A percentile compares a stretch with the other conserved stretches of the same genome.
phyloP scores from a whole-genome alignment of 306 rosid species.

The Hippophae tibetana region DNA sequence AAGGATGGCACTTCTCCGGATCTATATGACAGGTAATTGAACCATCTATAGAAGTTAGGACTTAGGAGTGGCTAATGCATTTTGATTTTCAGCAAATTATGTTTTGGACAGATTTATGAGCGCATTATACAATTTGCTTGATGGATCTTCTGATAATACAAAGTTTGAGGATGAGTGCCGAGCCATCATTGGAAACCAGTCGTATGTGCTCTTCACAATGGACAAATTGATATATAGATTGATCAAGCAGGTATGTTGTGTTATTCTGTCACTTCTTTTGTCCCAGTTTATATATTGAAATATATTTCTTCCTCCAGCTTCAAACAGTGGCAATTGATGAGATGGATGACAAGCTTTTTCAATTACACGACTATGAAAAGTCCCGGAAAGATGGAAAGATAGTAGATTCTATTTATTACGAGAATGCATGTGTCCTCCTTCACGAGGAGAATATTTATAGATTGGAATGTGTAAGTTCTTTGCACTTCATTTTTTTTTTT shows the following conservation, averaged over 20 bases:
- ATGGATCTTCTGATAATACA: slow-evolving; percentile 80
- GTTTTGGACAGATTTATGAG: slow-evolving; percentile 52
- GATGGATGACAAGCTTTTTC: slow-evolving; percentile 73
- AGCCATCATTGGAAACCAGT: slow-evolving; percentile 82
- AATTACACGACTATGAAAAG: slow-evolving; percentile 73
- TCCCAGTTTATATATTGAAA: slow-evolving; percentile 18
- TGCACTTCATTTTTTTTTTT: slow-evolving; percentile 2
- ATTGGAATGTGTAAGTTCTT: slow-evolving; percentile 60
- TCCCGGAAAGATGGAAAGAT: slow-evolving; percentile 66
- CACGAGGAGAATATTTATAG: slow-evolving; percentile 90
- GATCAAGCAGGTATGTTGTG: slow-evolving; percentile 61
- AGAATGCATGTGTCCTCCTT: slow-evolving; percentile 80
- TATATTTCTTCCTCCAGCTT: slow-evolving; percentile 50
- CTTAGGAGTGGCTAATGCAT: slow-evolving; percentile 6
- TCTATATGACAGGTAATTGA: slow-evolving; percentile 56
- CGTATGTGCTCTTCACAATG: slow-evolving; percentile 83
- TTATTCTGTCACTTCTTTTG: slow-evolving; percentile 17
- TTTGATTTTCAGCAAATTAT: slow-evolving; percentile 5
- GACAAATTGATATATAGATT: slow-evolving; percentile 89
- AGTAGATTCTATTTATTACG: slow-evolving; percentile 69
- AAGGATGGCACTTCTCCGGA: slow-evolving; percentile 54
- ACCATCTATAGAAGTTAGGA: slow-evolving; percentile 1
- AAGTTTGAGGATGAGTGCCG: slow-evolving; percentile 99
- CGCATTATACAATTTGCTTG: slow-evolving; percentile 79
- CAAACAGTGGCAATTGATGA: slow-evolving; percentile 81